phyloP scores from a whole-genome alignment of 345 rosid species.

The Dimocarpus longan region DNA sequence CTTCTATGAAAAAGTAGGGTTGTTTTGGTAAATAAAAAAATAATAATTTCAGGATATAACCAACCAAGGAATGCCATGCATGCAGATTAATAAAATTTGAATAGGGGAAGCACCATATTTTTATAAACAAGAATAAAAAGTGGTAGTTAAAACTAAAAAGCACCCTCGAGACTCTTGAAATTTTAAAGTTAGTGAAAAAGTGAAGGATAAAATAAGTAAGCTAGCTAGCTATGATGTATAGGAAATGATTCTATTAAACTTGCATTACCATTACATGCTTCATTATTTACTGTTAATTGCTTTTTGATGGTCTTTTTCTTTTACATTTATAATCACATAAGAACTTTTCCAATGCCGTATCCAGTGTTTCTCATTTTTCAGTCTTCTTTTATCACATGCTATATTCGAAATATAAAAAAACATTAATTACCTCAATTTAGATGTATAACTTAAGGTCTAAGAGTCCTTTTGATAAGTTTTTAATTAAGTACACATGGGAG shows the following conservation, averaged over 20 bases:
- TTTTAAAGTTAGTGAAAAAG: constrained; percentile 2
- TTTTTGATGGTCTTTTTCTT: neutral
- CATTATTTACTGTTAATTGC: neutral
- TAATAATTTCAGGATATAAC: no score
- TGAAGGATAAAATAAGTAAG: no score
- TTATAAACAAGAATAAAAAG: neutral
- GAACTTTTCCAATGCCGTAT: neutral
- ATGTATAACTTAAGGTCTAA: neutral
- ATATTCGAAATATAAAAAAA: no score
- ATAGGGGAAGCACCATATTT: neutral
- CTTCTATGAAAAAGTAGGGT: neutral
- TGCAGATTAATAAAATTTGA: neutral
- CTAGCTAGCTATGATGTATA: neutral
- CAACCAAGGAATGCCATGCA: no score
- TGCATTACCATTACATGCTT: neutral
- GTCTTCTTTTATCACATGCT: no score
- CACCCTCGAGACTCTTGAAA: neutral
- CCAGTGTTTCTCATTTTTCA: neutral
- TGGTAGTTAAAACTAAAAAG: neutral
- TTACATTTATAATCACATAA: neutral
- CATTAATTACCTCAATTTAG: no score
- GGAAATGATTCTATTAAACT: neutral
- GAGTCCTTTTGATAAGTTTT: neutral
- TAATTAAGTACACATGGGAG: no score
- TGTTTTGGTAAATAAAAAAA: neutral